Evolutionary conservation across 768 basidiomycete species (phyloP).

Genomic region (Panellus pusillus): DNA sequence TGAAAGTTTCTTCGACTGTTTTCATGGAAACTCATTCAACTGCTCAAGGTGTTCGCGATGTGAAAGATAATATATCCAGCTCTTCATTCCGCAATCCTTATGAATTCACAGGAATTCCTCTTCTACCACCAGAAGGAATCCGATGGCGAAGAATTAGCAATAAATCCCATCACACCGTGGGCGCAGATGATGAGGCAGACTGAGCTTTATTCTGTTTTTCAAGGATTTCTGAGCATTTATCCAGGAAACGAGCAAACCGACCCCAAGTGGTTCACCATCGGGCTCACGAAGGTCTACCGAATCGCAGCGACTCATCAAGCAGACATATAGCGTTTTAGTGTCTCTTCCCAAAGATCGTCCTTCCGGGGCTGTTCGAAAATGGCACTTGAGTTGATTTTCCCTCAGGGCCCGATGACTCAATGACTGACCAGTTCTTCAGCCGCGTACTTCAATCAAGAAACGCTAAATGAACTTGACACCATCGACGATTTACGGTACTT

Average conservation of each 20-base stretch:
- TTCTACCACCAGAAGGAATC: conserved; percentile 83
- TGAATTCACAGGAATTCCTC: conserved; percentile 63
- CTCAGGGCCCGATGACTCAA: conserved; percentile 14
- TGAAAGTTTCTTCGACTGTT: conserved; percentile 29
- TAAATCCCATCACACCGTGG: conserved; percentile 69
- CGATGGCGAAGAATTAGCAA: conserved; percentile 53
- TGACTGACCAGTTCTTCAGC: conserved; percentile 48
- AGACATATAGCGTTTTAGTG: conserved; percentile 82
- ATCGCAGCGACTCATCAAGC: conserved; percentile 71
- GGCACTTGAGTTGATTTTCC: conserved; percentile 67
- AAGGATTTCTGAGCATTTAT: background rate
- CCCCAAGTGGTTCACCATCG: conserved; percentile 29
- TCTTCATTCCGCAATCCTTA: conserved; percentile 19
- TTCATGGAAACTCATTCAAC: conserved; percentile 9
- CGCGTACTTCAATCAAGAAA: conserved; percentile 82
- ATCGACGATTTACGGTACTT: conserved; percentile 70
- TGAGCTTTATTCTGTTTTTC: conserved; percentile 20
- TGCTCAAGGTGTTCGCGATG: conserved; percentile 51
- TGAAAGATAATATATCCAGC: conserved; percentile 31
- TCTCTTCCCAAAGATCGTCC: conserved; percentile 56
- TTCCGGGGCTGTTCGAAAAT: conserved; percentile 61
- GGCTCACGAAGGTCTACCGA: conserved; percentile 45
- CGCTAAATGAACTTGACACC: conserved; percentile 66
- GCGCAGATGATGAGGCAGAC: conserved; percentile 67
- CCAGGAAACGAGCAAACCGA: conserved; percentile 20